Percentiles rank a stretch among this genome's conserved stretches.
Conservation (phyloP, 805 yeast genomes). For the Starmerella riodocensis region DNA sequence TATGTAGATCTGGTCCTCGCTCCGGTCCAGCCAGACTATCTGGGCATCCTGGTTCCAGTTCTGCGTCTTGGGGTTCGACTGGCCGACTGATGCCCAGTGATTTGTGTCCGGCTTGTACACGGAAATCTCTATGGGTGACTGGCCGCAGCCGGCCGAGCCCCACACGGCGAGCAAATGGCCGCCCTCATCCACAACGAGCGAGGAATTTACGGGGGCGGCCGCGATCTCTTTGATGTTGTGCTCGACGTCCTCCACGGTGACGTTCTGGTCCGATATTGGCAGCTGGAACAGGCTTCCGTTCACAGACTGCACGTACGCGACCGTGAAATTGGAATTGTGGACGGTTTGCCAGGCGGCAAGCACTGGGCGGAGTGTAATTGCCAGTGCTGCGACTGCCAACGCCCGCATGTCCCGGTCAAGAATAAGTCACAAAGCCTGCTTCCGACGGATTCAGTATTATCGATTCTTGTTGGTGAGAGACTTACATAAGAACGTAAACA, state of each 20-base stretch:
- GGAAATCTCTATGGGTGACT: conserved; percentile 20
- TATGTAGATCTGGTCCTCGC: conserved; percentile 20
- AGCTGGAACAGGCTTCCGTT: conserved; percentile 18
- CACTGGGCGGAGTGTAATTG: background rate
- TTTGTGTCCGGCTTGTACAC: conserved; percentile 13
- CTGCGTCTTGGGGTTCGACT: conserved; percentile 11
- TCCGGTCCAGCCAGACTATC: conserved; percentile 22
- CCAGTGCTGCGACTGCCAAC: background rate
- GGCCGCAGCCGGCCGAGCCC: conserved; percentile 21
- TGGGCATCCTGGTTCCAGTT: conserved; percentile 20
- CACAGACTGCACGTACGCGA: conserved; percentile 16
- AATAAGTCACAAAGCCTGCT: too few species aligned
- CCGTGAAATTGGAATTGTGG: conserved; percentile 17
- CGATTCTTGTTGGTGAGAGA: too few species aligned
- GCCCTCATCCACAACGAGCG: conserved; percentile 22
- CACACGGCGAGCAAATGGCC: conserved; percentile 21
- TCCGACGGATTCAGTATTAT: too few species aligned
- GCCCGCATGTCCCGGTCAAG: conserved; percentile 1
- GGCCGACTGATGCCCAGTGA: conserved; percentile 21
- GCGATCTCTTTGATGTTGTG: conserved; percentile 17
- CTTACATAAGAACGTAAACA: too few species aligned
- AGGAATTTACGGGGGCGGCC: conserved; percentile 22
- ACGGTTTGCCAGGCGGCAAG: conserved; percentile 18
- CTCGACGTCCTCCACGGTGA: conserved; percentile 5
- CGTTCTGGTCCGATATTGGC: conserved; percentile 4